phyloP scores from a whole-genome alignment of 2,329 filamentous ascomycete species.

The Magnaporthiopsis rhizophila region DNA sequence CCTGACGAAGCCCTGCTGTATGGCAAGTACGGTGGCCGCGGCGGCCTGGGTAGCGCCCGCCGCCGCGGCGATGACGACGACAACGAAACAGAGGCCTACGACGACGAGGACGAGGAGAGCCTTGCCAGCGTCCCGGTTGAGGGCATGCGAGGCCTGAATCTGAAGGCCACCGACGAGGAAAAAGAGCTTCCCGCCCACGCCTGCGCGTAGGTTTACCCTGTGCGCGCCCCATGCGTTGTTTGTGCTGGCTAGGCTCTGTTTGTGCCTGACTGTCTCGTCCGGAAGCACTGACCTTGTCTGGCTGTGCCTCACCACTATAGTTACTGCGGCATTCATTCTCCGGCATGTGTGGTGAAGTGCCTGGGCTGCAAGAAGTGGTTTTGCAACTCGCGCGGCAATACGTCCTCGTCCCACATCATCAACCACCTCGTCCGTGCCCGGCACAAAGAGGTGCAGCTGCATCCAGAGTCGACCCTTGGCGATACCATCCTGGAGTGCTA shows the following conservation, averaged over 20 bases:
- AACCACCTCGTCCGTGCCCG: conserved; percentile 95
- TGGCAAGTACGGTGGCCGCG: conserved; percentile 54
- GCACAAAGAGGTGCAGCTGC: conserved; percentile 97
- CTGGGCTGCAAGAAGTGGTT: conserved; percentile 97
- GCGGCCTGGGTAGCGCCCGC: conserved; percentile 35
- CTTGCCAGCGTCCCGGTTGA: conserved; percentile 75
- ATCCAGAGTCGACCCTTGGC: conserved; percentile 84
- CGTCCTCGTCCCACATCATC: conserved; percentile 94
- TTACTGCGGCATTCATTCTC: conserved; percentile 96
- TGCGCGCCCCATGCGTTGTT: neutral
- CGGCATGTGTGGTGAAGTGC: conserved; percentile 92
- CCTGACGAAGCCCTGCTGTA: conserved; percentile 77
- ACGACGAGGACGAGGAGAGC: conserved; percentile 72
- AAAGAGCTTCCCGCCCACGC: conserved; percentile 90
- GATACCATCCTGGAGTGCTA: conserved; percentile 98
- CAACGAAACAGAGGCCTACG: conserved; percentile 74
- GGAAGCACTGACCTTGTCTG: neutral
- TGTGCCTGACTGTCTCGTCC: neutral
- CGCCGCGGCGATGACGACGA: conserved; percentile 77
- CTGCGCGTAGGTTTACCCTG: conserved; percentile 66
- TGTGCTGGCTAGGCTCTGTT: neutral
- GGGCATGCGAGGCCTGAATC: conserved; percentile 57
- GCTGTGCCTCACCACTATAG: conserved; percentile 32
- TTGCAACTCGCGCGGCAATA: conserved; percentile 93
- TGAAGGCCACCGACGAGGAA: conserved; percentile 63